Evolutionary conservation across 306 rosid genomes (phyloP).

Genomic region (Trichosanthes cucumerina): DNA sequence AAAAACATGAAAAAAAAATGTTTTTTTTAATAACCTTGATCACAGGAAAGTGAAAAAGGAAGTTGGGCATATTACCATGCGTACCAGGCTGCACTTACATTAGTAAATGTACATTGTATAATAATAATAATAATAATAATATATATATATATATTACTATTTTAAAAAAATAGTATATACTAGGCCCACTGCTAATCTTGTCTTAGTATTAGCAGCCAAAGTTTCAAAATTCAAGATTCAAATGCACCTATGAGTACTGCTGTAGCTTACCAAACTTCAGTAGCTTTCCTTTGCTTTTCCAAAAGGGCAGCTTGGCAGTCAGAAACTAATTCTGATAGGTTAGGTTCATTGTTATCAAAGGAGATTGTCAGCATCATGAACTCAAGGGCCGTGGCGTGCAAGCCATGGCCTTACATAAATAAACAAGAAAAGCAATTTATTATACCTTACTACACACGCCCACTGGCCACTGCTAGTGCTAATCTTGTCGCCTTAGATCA

Average conservation of each 20-base stretch:
- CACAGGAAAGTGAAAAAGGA: no score
- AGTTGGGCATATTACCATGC: no score
- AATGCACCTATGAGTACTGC: background rate
- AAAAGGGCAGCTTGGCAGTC: background rate
- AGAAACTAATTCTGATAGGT: background rate
- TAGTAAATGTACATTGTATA: no score
- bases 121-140: no score
- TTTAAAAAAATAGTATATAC: no score
- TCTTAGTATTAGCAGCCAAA: background rate
- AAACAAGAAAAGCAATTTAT: background rate
- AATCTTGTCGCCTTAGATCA: background rate
- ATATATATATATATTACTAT: no score
- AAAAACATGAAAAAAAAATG: no score
- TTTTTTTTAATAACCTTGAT: no score
- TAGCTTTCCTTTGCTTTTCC: background rate
- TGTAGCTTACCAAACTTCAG: background rate
- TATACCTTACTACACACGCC: background rate
- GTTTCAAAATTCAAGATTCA: background rate
- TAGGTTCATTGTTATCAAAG: background rate
- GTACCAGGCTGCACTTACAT: no score
- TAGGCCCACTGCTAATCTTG: no score
- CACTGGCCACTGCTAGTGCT: no score
- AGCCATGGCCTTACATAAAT: background rate
- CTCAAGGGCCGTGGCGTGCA: conserved; percentile 8
- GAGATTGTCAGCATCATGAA: background rate